A percentile compares a stretch with the other conserved stretches of the same genome.
phyloP scores from a whole-genome alignment of 106 monocot genomes.

The Dactylorhiza incarnata region DNA sequence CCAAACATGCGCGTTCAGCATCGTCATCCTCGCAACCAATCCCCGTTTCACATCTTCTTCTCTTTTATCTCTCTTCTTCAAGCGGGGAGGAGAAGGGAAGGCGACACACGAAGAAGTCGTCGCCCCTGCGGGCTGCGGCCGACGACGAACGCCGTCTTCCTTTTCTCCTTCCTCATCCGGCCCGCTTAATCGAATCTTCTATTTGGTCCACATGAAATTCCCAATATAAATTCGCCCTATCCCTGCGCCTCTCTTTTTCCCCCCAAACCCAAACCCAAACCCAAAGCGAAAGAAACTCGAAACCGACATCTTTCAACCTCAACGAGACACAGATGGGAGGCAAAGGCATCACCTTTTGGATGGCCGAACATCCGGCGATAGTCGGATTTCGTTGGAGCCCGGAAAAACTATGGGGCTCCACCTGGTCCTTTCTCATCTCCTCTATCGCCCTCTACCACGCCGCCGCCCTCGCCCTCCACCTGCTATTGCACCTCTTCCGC shows the following conservation, averaged over 20 bases:
- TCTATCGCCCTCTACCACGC: slow-evolving; percentile 52
- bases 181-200: not conserved
- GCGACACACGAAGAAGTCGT: not conserved
- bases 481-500: slow-evolving; percentile 26
- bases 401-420: slow-evolving; percentile 60
- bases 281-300: not conserved
- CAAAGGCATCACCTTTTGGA: slow-evolving; percentile 41
- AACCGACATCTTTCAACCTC: not conserved
- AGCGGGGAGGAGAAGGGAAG: not conserved
- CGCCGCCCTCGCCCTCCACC: slow-evolving; percentile 31
- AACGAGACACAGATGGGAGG: not conserved
- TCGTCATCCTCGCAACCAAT: no score
- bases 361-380: slow-evolving; percentile 85
- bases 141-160: not conserved
- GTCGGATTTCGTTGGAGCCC: slow-evolving; percentile 90
- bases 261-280: not conserved
- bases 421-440: slow-evolving; percentile 80
- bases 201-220: not conserved
- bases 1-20: no score
- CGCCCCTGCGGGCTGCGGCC: no score
- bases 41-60: no score
- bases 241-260: not conserved
- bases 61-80: no score
- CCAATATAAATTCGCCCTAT: no score
- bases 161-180: not conserved